These are phyloP conservation scores for Arthroderma sp. DNA, from an alignment of 2,329 filamentous ascomycete genomes.

Conservation along the genomic window DNA sequence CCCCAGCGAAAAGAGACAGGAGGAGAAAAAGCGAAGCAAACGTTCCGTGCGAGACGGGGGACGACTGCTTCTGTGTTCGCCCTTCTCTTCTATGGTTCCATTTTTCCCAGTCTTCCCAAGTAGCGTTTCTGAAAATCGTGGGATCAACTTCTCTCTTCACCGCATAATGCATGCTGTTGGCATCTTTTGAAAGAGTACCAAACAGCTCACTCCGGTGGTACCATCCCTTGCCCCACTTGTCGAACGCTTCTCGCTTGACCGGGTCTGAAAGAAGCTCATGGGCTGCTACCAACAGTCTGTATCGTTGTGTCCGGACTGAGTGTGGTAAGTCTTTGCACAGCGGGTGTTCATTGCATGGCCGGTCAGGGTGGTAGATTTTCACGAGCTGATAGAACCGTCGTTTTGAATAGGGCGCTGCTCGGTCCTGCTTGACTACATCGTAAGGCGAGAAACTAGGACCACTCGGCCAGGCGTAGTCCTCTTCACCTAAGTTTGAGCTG, in stretches of 20 bases:
- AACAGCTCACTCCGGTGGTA: conserved; percentile 25
- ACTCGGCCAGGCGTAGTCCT: conserved; percentile 30
- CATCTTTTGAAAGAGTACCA: conserved; percentile 7
- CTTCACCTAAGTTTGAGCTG: conserved; percentile 14
- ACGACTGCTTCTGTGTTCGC: conserved; percentile 5
- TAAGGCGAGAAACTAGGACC: conserved; percentile 56
- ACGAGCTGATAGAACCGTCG: conserved; percentile 76
- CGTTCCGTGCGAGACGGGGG: conserved; percentile 55
- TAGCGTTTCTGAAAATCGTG: conserved; percentile 59
- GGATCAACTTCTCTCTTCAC: conserved; percentile 26
- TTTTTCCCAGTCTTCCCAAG: conserved; percentile 94
- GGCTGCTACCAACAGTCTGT: conserved; percentile 74
- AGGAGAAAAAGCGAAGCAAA: conserved; percentile 63
- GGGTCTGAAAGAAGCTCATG: conserved; percentile 80
- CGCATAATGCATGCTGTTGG: conserved; percentile 10
- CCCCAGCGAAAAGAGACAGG: conserved; percentile 54
- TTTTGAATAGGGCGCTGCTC: conserved; percentile 63
- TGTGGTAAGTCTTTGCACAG: conserved; percentile 39
- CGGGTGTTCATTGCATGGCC: conserved; percentile 33
- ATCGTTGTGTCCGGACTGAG: conserved; percentile 65
- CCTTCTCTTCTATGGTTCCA: conserved; percentile 49
- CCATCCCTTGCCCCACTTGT: conserved; percentile 74
- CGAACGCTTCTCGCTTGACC: conserved; percentile 65
- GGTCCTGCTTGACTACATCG: conserved; percentile 60
- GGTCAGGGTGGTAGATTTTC: conserved; percentile 91